These are phyloP conservation scores for Backusella macrospora DNA, from an alignment of 192 early-diverging fungal species.

Conservation along the genomic window DNA sequence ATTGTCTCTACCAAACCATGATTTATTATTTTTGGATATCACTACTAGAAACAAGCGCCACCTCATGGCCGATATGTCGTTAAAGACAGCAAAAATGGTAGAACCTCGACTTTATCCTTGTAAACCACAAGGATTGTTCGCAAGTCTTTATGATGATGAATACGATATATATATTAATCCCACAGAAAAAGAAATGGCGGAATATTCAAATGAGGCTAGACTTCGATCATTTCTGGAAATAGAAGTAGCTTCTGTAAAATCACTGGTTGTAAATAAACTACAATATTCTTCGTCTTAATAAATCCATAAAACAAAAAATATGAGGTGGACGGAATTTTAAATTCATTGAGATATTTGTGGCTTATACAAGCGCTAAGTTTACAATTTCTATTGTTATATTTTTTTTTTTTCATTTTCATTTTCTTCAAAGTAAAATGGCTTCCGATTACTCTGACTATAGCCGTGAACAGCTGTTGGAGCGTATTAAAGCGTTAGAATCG, in stretches of 20 bases:
- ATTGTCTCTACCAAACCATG: neutral
- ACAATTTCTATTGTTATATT: neutral
- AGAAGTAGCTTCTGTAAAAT: neutral
- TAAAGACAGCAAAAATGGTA: neutral
- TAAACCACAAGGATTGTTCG: neutral
- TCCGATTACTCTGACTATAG: neutral
- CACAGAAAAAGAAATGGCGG: neutral
- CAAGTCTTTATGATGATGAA: neutral
- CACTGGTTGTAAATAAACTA: conserved; percentile 2
- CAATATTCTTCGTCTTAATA: neutral
- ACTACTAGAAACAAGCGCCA: neutral
- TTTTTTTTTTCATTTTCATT: neutral
- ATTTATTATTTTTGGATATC: neutral
- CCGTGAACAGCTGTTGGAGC: neutral
- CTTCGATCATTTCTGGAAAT: neutral
- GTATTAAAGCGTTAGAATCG: neutral
- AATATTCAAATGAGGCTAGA: neutral
- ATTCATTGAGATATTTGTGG: neutral
- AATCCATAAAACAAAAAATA: neutral
- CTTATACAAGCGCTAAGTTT: neutral
- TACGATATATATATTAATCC: neutral
- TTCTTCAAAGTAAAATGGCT: neutral
- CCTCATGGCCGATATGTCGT: neutral
- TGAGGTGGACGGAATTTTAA: neutral
- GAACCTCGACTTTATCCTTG: neutral